These are phyloP conservation scores for Trifolium dubium DNA, from an alignment of 306 rosid genomes.

Conservation along the genomic window DNA sequence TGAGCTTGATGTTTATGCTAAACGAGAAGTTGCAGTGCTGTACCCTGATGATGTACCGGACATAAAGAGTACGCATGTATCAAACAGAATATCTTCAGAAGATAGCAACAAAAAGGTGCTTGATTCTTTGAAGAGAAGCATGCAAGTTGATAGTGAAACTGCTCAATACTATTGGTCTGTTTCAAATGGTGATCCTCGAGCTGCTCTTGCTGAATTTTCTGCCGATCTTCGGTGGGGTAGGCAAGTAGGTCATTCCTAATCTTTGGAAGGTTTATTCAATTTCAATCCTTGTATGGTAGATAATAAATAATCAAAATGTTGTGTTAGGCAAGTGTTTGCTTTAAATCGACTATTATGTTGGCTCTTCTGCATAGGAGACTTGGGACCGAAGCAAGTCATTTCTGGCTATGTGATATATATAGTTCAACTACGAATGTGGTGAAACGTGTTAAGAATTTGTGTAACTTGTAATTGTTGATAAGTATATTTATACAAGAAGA, in stretches of 20 bases:
- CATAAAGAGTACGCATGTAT: conserved; percentile 26
- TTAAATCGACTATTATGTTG: no score
- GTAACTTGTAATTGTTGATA: conserved; percentile 28
- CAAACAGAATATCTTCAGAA: conserved; percentile 51
- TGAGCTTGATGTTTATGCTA: conserved; percentile 76
- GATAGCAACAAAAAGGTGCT: conserved; percentile 70
- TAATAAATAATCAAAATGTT: no score
- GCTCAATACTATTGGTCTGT: conserved; percentile 84
- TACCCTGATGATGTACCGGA: conserved; percentile 70
- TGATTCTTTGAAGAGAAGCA: conserved; percentile 79
- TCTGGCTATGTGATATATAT: conserved; percentile 17
- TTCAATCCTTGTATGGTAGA: conserved; percentile 14
- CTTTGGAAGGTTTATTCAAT: neutral
- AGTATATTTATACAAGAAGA: conserved; percentile 21
- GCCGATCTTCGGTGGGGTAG: conserved; percentile 85
- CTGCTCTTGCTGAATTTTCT: conserved; percentile 79
- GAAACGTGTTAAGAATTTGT: conserved; percentile 27
- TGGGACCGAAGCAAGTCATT: conserved; percentile 26
- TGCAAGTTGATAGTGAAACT: conserved; percentile 90
- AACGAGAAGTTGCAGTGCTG: conserved; percentile 90
- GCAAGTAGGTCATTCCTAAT: conserved; percentile 53
- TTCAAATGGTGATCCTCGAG: conserved; percentile 87
- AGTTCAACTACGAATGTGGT: conserved; percentile 30
- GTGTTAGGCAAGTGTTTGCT: no score
- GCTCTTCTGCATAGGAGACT: no score